Percentiles rank a stretch among this genome's conserved stretches.
phyloP scores from a whole-genome alignment of 768 basidiomycete genomes.

The Rhizopogon vesiculosus region DNA sequence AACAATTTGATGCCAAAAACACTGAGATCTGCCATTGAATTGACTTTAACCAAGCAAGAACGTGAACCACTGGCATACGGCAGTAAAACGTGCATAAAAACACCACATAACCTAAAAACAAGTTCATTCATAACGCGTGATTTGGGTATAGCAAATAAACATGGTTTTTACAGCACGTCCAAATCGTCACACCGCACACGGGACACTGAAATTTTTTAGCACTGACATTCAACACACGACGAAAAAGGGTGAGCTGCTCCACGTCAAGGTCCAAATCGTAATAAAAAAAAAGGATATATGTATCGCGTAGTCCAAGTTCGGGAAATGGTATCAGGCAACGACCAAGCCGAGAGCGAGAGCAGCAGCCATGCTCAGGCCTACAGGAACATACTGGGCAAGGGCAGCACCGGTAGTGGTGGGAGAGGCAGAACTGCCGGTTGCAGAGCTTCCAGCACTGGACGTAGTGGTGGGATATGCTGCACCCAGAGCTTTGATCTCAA shows the following conservation, averaged over 20 bases:
- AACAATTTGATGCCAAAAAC: no score
- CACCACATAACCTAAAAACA: neutral
- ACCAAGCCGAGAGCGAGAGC: slow-evolving; percentile 22
- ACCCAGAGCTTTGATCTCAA: slow-evolving; percentile 57
- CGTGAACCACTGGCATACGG: no score
- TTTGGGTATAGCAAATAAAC: neutral
- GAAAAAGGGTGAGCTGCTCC: neutral
- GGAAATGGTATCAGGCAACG: slow-evolving; percentile 14
- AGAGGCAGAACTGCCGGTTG: slow-evolving; percentile 15
- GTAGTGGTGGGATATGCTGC: slow-evolving; percentile 46
- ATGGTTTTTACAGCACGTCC: neutral
- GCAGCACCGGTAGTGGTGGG: slow-evolving; percentile 12
- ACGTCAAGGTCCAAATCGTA: neutral
- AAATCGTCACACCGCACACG: neutral
- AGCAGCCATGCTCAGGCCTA: slow-evolving; percentile 24
- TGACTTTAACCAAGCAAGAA: no score
- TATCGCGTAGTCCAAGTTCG: neutral
- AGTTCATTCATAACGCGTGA: neutral
- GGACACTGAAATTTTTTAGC: neutral
- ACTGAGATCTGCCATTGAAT: no score
- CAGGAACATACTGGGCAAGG: slow-evolving; percentile 17
- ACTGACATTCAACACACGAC: neutral
- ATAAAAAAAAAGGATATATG: slow-evolving; percentile 1
- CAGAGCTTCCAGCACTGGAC: slow-evolving; percentile 21
- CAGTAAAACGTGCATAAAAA: no score